Evolutionary conservation across 1,284 basidiomycete species (phyloP).

Genomic region (Tilletia setariae): DNA sequence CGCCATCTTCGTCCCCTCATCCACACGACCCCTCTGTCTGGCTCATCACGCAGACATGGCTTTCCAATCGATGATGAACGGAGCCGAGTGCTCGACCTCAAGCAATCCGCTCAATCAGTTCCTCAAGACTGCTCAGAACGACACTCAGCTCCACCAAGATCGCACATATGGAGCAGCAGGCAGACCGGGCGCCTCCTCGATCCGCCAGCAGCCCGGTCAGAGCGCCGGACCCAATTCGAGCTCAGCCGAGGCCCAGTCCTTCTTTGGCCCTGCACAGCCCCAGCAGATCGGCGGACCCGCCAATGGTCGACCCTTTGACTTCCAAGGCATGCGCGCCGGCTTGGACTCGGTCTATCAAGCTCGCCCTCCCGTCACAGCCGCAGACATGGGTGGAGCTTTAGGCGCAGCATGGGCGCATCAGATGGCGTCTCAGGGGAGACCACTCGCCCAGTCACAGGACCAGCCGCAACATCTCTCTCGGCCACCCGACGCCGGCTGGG

Average conservation of each 20-base stretch:
- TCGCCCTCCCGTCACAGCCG: background rate
- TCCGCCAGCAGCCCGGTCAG: constrained; percentile 4
- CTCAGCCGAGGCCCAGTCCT: background rate
- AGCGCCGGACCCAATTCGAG: background rate
- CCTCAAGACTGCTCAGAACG: constrained; percentile 83
- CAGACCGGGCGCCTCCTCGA: background rate
- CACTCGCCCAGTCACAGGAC: background rate
- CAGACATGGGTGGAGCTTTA: background rate
- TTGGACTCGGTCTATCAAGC: constrained; percentile 7
- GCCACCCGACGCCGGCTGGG: background rate
- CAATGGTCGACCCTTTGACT: background rate
- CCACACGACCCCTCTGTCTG: too few relatives aligned
- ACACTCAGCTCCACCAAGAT: constrained; percentile 71
- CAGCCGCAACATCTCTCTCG: background rate
- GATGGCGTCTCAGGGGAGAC: constrained; percentile 18
- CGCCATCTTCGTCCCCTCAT: too few relatives aligned
- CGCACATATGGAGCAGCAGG: constrained; percentile 4
- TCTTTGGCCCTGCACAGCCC: constrained; percentile 8
- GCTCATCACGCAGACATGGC: constrained; percentile 52
- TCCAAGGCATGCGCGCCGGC: constrained; percentile 12
- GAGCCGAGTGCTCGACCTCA: constrained; percentile 80
- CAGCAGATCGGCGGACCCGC: constrained; percentile 2
- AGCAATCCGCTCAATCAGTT: constrained; percentile 86
- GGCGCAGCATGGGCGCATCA: constrained; percentile 40
- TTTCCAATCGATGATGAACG: constrained; percentile 69